These are phyloP conservation scores for Monilinia vaccinii-corymbosi DNA, from an alignment of 2,329 filamentous ascomycete genomes.

Conservation along the genomic window DNA sequence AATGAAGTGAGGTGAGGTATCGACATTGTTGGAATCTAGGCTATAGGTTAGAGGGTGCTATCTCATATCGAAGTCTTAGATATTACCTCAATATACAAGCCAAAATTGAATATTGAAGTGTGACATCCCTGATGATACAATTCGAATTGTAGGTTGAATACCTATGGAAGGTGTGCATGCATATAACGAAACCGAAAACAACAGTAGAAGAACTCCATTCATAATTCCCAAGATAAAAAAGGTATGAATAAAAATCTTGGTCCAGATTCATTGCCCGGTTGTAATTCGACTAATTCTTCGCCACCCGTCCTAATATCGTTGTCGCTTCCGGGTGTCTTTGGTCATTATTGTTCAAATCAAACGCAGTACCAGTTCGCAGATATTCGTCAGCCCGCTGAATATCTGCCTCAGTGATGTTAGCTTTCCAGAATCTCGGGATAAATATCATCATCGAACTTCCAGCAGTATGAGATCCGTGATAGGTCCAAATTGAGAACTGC, in stretches of 20 bases:
- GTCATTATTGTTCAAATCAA: background rate
- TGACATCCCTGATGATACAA: background rate
- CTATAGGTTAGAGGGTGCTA: background rate
- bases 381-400: background rate
- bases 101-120: background rate
- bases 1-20: no score
- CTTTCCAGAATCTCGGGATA: no score
- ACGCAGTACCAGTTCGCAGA: background rate
- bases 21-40: no score
- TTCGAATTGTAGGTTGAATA: no score
- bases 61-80: background rate
- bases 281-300: no score
- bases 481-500: no score
- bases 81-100: background rate
- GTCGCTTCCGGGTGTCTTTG: no score
- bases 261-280: background rate
- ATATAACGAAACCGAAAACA: no score
- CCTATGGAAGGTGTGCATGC: no score
- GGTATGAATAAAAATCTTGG: background rate
- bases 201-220: background rate
- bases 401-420: background rate
- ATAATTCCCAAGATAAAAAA: no score
- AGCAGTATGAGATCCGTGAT: no score
- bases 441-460: no score
- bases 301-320: rapidly evolving